Percentiles rank a stretch among this genome's conserved stretches.
Conservation (phyloP, 305 asterid genomes). For the Fraxinus platypoda region DNA sequence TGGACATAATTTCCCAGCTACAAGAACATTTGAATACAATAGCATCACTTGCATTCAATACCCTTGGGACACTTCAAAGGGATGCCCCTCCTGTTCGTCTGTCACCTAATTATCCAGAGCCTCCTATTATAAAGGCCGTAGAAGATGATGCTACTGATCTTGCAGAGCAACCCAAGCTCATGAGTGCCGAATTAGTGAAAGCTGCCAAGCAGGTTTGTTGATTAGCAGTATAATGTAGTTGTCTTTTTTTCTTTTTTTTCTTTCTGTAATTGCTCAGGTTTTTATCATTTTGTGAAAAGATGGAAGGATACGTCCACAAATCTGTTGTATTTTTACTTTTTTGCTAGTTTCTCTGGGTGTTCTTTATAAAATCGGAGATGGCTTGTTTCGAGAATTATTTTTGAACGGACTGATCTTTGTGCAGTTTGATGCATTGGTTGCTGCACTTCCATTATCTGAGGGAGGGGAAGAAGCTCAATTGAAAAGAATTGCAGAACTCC, state of each 20-base stretch:
- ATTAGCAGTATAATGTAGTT: not conserved
- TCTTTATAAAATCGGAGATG: not conserved
- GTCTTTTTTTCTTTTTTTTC: not conserved
- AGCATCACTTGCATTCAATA: conserved; percentile 71
- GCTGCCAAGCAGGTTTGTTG: conserved; percentile 73
- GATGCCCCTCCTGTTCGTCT: conserved; percentile 84
- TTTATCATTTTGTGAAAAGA: not conserved
- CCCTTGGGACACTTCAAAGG: conserved; percentile 80
- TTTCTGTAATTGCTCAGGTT: not conserved
- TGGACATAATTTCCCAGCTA: conserved; percentile 83
- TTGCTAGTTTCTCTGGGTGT: not conserved
- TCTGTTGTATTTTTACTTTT: not conserved
- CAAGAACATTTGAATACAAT: conserved; percentile 74
- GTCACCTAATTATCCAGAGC: conserved; percentile 81
- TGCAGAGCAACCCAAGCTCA: conserved; percentile 72
- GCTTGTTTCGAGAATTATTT: not conserved
- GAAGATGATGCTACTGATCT: conserved; percentile 51
- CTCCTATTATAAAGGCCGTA: conserved; percentile 46
- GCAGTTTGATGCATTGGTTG: conserved; percentile 82
- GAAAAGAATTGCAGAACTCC: conserved; percentile 72
- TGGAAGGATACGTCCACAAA: not conserved
- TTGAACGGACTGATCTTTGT: not conserved
- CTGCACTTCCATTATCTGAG: conserved; percentile 81
- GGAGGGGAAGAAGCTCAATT: conserved; percentile 91
- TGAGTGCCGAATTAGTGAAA: conserved; percentile 69